Percentiles rank a stretch among this genome's conserved stretches.
Conservation (phyloP, 179 eudicot species). For the Nepenthes alata region DNA sequence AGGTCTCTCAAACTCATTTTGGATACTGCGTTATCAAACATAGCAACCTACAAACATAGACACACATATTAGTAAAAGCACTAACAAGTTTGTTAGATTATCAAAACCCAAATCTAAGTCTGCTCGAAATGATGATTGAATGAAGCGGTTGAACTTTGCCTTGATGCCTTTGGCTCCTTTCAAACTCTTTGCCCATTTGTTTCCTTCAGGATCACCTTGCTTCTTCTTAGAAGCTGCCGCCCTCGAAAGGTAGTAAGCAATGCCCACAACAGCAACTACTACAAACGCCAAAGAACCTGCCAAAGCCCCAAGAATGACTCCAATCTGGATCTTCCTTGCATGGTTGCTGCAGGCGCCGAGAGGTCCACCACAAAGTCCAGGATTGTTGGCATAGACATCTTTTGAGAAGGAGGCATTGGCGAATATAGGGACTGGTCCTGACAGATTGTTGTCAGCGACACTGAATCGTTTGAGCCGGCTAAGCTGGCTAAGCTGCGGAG, state of each 20-base stretch:
- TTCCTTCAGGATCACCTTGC: constrained; percentile 71
- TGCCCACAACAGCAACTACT: constrained; percentile 19
- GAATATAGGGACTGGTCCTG: constrained; percentile 49
- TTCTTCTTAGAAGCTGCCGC: constrained; percentile 53
- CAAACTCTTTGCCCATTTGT: constrained; percentile 87
- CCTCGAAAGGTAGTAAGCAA: constrained; percentile 33
- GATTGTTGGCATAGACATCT: constrained; percentile 45
- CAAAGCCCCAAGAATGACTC: constrained; percentile 34
- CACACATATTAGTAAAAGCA: neutral
- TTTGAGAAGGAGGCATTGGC: constrained; percentile 1
- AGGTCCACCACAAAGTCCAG: constrained; percentile 63
- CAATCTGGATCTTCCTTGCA: constrained; percentile 19
- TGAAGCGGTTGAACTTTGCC: constrained; percentile 27
- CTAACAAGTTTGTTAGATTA: neutral
- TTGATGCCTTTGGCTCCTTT: constrained; percentile 66
- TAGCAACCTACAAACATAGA: constrained; percentile 38
- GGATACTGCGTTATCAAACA: constrained; percentile 65
- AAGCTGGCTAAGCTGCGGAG: constrained; percentile 37
- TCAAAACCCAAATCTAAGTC: neutral
- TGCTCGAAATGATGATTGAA: neutral
- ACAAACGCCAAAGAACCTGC: constrained; percentile 43
- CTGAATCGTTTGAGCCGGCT: constrained; percentile 42
- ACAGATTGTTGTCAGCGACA: constrained; percentile 50
- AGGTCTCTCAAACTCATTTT: constrained; percentile 71
- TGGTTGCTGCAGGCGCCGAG: constrained; percentile 26